These are phyloP conservation scores for Cladosporium halotolerans DNA, from an alignment of 2,329 filamentous ascomycete genomes.

Conservation along the genomic window DNA sequence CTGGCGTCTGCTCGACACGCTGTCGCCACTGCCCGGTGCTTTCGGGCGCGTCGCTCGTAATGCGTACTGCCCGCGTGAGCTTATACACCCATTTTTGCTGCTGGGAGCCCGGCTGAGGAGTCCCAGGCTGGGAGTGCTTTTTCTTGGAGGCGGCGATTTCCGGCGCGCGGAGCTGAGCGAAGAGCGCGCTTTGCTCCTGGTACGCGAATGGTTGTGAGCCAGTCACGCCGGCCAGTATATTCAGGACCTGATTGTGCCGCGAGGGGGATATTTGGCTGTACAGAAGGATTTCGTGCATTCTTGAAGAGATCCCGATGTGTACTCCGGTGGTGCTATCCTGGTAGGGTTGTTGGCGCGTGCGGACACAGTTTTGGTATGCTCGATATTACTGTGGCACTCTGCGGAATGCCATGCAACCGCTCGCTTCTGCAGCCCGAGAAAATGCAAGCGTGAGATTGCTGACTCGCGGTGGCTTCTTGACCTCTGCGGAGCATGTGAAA, in stretches of 20 bases:
- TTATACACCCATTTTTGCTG: slow-evolving; percentile 18
- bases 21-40: slow-evolving; percentile 19
- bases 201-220: slow-evolving; percentile 52
- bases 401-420: too few species aligned
- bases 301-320: neutral
- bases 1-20: slow-evolving; percentile 31
- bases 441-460: too few species aligned
- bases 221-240: slow-evolving; percentile 55
- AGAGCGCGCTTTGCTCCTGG: slow-evolving; percentile 30
- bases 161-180: slow-evolving; percentile 11
- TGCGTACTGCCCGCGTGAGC: slow-evolving; percentile 18
- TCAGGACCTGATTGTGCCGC: slow-evolving; percentile 55
- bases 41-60: slow-evolving; percentile 2
- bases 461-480: neutral
- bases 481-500: neutral
- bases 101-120: slow-evolving; percentile 1
- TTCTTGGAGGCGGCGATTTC: slow-evolving; percentile 18
- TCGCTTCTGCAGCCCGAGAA: too few species aligned
- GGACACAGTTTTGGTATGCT: too few species aligned
- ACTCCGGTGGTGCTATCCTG: too few species aligned
- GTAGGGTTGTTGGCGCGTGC: too few species aligned
- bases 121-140: slow-evolving; percentile 7
- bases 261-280: slow-evolving; percentile 52
- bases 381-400: too few species aligned
- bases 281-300: slow-evolving; percentile 58